Evolutionary conservation across 208 protist genomes (phyloP).

Genomic region (Phytomonas serpens): DNA sequence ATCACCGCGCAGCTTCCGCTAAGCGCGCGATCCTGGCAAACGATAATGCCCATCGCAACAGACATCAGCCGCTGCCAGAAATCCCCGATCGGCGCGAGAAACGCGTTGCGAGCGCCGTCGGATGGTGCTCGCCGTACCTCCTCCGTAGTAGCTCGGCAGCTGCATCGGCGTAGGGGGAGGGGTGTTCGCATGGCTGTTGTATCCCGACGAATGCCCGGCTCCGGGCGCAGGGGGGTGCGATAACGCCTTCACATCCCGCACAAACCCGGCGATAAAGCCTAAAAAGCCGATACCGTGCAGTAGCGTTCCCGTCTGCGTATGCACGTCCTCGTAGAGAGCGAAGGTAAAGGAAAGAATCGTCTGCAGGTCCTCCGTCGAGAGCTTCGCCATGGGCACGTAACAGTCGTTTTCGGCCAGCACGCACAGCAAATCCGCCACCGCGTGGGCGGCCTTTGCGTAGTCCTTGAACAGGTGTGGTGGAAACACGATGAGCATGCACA

Average conservation of each 20-base stretch:
- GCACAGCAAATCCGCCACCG: slow-evolving; percentile 55
- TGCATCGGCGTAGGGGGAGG: slow-evolving; percentile 42
- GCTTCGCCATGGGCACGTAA: slow-evolving; percentile 54
- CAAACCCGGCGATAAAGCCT: slow-evolving; percentile 56
- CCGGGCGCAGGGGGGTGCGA: slow-evolving; percentile 9
- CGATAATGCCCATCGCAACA: slow-evolving; percentile 77
- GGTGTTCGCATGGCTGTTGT: slow-evolving; percentile 12
- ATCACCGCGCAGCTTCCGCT: slow-evolving; percentile 60
- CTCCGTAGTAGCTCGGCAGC: slow-evolving; percentile 34
- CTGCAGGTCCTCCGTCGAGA: slow-evolving; percentile 48
- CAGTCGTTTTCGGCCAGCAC: slow-evolving; percentile 55
- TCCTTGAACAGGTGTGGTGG: slow-evolving; percentile 51
- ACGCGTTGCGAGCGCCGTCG: slow-evolving; percentile 36
- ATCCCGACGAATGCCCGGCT: slow-evolving; percentile 2
- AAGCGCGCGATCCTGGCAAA: slow-evolving; percentile 66
- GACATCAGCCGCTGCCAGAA: slow-evolving; percentile 68
- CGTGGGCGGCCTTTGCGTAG: slow-evolving; percentile 45
- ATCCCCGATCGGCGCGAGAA: slow-evolving; percentile 54
- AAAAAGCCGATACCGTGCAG: slow-evolving; percentile 67
- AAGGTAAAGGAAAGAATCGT: slow-evolving; percentile 49
- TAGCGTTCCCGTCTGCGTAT: slow-evolving; percentile 42
- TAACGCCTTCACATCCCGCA: slow-evolving; percentile 64
- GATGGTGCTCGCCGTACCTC: slow-evolving; percentile 6
- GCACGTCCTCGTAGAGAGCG: slow-evolving; percentile 53
- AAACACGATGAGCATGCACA: slow-evolving; percentile 62